Base-by-base conservation (phyloP, 306 rosid genomes). In the Cucurbita moschata region DNA sequence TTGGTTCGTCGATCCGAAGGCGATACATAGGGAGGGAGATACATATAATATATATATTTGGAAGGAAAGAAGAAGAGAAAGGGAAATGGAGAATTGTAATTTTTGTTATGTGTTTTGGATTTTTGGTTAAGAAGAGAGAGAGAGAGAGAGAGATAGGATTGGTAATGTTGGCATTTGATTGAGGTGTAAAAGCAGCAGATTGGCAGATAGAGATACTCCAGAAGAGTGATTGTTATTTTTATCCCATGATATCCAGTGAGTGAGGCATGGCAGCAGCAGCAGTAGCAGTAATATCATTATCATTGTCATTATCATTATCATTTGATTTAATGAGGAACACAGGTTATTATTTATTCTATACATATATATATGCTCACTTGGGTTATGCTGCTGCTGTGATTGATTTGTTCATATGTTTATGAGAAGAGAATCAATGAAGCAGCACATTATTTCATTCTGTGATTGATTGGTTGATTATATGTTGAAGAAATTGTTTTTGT, bases 181-280 rank as follows among this genome's bases (percentile, higher is more conserved):
- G 97, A 95, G 96, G 87, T 75, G 94, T 88, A 88, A 84, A 88
- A 84, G 79, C 87, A 84, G 79, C 87, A 88, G 86, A 82, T 88
- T 82, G 87, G 87, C 93, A 86, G 88, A 84, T 83, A 83, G 75
- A 83, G 75, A 62, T 81, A 85, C 86, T 80, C 85, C 77, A 81
- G 80, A 83, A 84, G 86, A 89, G 81, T 79, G 85, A 83, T 86
- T 87, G 80, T 86, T 85, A 82, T 83, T 86, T 77, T 86, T 77
- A 79, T 84, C 35, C 35, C 81, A 82, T 82, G 86, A 42, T 21
- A 50, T 68, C 73, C 38, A 43, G 85, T 62, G 75, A 76, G 85
- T 62, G 75, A 76, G 85, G 86, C 81, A 67, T 63, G 77, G 81
- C 63, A 49, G 75, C 35, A 30, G 35, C 35, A 30, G 35, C 35